Evolutionary conservation across 805 yeast genomes (phyloP).

Genomic region (Cyberlindnera samutprakarnensis): DNA sequence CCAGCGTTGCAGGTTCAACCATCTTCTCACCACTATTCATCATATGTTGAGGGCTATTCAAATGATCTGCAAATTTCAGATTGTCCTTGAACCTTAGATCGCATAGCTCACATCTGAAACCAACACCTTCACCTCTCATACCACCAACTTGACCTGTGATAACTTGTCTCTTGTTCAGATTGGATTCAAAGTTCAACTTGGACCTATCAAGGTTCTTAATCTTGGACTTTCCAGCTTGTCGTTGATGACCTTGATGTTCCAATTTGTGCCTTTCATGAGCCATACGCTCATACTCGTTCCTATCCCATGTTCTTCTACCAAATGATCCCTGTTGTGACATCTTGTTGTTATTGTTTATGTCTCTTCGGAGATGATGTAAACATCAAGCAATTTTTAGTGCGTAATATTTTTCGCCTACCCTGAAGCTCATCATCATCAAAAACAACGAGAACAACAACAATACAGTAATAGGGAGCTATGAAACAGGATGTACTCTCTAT

Average conservation of each 20-base stretch:
- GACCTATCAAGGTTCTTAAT: slow-evolving; percentile 10
- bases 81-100: slow-evolving; percentile 77
- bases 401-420: no score
- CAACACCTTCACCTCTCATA: slow-evolving; percentile 55
- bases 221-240: neutral
- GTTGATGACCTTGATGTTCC: slow-evolving; percentile 9
- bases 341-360: neutral
- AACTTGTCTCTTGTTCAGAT: slow-evolving; percentile 28
- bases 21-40: slow-evolving; percentile 32
- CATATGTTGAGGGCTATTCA: slow-evolving; percentile 67
- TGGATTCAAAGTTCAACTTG: slow-evolving; percentile 18
- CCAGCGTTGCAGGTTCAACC: slow-evolving; percentile 36
- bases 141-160: slow-evolving; percentile 23
- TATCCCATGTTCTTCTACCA: slow-evolving; percentile 73
- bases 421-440: no score
- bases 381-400: no score
- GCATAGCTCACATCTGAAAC: slow-evolving; percentile 81
- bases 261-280: slow-evolving; percentile 28
- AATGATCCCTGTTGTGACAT: slow-evolving; percentile 11
- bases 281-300: slow-evolving; percentile 49
- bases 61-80: slow-evolving; percentile 73
- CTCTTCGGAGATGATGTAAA: no score
- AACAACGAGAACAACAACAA: no score
- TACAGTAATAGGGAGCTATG: slow-evolving; percentile 5
- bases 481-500: slow-evolving; percentile 10